A percentile compares a stretch with the other conserved stretches of the same genome.
Conservation (phyloP, 163 green algal genomes). For the Chlamydomonas reinhardtii region DNA sequence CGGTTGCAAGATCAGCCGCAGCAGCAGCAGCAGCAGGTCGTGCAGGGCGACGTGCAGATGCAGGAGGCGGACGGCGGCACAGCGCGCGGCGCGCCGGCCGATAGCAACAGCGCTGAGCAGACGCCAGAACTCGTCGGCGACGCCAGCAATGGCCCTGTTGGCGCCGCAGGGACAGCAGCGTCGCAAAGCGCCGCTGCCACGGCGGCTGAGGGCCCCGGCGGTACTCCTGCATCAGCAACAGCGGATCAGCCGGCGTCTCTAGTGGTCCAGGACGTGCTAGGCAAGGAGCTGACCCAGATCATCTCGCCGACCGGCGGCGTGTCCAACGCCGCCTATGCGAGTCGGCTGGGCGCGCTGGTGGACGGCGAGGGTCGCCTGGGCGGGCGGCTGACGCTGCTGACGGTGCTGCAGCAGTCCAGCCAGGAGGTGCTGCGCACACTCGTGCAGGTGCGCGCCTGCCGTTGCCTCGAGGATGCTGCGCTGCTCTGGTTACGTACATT, state of each 20-base stretch:
- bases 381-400: constrained; percentile 42
- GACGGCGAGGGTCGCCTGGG: constrained; percentile 35
- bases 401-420: constrained; percentile 19
- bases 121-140: neutral
- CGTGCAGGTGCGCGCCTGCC: constrained; percentile 19
- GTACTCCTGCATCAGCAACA: neutral
- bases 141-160: too few relatives aligned
- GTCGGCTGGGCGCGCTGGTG: constrained; percentile 34
- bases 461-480: too few relatives aligned
- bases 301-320: constrained; percentile 11
- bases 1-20: too few relatives aligned
- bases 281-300: constrained; percentile 13
- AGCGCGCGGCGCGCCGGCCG: too few relatives aligned
- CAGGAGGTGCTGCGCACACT: constrained; percentile 33
- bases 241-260: neutral
- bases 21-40: neutral
- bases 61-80: too few relatives aligned
- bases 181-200: neutral
- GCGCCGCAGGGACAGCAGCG: too few relatives aligned
- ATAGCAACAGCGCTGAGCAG: neutral
- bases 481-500: too few relatives aligned
- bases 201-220: neutral
- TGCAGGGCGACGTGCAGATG: too few relatives aligned
- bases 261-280: too few relatives aligned
- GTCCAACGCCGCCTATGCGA: neutral